Evolutionary conservation across 306 rosid species (phyloP).

Genomic region (Vicia sativa): DNA sequence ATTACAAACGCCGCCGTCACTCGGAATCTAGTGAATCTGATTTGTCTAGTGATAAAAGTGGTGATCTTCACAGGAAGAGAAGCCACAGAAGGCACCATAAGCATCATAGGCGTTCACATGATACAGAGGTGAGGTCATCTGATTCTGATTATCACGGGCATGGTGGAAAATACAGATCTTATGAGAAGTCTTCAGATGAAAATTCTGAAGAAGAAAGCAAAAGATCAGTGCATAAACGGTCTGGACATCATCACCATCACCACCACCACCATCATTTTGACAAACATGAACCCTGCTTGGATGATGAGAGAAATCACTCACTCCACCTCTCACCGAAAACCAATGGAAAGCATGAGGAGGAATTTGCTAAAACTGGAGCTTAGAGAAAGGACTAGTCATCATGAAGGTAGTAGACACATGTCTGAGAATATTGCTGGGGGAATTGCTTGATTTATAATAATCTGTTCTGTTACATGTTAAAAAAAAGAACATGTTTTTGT

Average conservation of each 20-base stretch:
- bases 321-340: constrained; percentile 30
- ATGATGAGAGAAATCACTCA: constrained; percentile 45
- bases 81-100: constrained; percentile 52
- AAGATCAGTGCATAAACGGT: constrained; percentile 43
- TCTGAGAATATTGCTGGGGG: constrained; percentile 30
- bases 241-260: constrained; percentile 43
- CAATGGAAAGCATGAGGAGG: constrained; percentile 40
- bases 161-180: constrained; percentile 49
- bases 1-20: constrained; percentile 51
- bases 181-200: constrained; percentile 60
- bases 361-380: constrained; percentile 17
- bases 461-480: constrained; percentile 13
- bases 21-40: constrained; percentile 48
- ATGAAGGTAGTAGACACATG: constrained; percentile 27
- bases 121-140: constrained; percentile 50
- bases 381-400: constrained; percentile 16
- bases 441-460: constrained; percentile 33
- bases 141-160: constrained; percentile 47
- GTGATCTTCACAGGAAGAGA: constrained; percentile 42
- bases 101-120: constrained; percentile 49
- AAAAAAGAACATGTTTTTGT: constrained; percentile 5
- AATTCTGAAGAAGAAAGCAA: constrained; percentile 47
- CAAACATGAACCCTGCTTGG: constrained; percentile 38
- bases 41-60: constrained; percentile 47
- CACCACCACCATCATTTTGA: constrained; percentile 40